Conservation (phyloP, 345 rosid species). For the Populus simonii region DNA sequence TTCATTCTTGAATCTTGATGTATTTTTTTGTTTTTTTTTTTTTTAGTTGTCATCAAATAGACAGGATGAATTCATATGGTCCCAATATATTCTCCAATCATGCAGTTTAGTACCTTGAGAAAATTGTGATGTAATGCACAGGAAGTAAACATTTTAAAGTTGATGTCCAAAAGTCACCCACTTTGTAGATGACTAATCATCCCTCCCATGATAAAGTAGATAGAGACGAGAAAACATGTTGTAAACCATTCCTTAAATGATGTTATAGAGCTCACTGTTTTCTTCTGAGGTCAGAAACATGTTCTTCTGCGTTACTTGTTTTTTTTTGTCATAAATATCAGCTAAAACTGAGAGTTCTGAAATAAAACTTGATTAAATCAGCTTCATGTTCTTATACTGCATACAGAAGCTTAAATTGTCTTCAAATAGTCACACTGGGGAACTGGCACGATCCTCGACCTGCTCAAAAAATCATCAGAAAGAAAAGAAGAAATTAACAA, state of each 20-base stretch:
- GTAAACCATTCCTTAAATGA: neutral
- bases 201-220: neutral
- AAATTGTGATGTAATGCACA: neutral
- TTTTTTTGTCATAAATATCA: neutral
- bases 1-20: neutral
- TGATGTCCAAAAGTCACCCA: neutral
- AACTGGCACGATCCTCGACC: conserved; percentile 45
- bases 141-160: neutral
- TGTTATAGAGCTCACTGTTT: neutral
- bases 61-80: neutral
- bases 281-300: neutral
- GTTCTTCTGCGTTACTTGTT: neutral
- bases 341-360: neutral
- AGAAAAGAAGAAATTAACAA: neutral
- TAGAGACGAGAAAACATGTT: neutral
- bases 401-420: neutral
- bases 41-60: neutral
- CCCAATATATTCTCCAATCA: neutral
- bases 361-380: neutral
- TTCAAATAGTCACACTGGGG: conserved; percentile 46
- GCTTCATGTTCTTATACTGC: neutral
- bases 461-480: conserved; percentile 5
- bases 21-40: too few species aligned
- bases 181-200: neutral
- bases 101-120: too few species aligned